phyloP scores from a whole-genome alignment of 139 green algal species.

The Asterochloris sp. region DNA sequence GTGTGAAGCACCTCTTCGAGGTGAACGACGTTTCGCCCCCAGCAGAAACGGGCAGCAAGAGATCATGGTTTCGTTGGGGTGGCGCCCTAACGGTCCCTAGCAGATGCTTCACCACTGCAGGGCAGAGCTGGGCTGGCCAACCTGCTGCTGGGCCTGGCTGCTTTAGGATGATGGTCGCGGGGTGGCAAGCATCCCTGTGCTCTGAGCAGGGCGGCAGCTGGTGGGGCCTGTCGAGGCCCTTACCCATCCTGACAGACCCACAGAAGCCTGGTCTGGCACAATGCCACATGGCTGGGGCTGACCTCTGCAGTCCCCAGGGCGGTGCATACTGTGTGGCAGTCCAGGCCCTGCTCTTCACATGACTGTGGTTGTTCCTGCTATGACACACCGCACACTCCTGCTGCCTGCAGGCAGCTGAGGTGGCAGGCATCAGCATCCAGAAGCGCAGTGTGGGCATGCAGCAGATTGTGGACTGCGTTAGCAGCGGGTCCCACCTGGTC shows the following conservation, averaged over 20 bases:
- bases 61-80: background rate
- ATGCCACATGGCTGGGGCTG: background rate
- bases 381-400: background rate
- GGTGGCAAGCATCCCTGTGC: too few species aligned
- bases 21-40: constrained; percentile 32
- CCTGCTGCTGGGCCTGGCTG: background rate
- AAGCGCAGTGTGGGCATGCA: constrained; percentile 4
- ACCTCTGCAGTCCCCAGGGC: background rate
- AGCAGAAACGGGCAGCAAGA: background rate
- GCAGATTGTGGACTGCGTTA: constrained; percentile 24
- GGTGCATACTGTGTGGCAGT: background rate
- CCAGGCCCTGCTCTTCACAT: background rate
- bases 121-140: background rate
- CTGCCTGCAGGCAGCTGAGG: background rate
- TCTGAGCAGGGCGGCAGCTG: too few species aligned
- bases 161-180: background rate
- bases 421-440: constrained; percentile 1
- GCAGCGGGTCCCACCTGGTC: constrained; percentile 50
- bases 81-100: background rate
- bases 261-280: too few species aligned
- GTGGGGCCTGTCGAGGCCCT: too few species aligned
- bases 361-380: background rate
- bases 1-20: constrained; percentile 77
- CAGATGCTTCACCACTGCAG: background rate
- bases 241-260: too few species aligned